Conservation (phyloP, 345 rosid species). For the Camelina neglecta region DNA sequence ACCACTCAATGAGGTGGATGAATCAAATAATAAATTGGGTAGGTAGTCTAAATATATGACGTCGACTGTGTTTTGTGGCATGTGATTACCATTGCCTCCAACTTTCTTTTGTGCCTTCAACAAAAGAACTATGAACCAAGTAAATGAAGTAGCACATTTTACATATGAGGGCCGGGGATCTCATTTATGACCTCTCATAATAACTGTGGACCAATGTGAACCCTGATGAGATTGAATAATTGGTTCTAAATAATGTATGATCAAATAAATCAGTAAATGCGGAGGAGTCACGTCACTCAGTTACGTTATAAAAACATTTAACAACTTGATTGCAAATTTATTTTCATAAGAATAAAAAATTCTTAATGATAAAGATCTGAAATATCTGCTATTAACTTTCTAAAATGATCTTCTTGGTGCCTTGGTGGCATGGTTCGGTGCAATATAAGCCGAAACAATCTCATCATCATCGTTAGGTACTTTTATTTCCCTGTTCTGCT, state of each 20-base stretch:
- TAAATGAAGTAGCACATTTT: slow-evolving; percentile 18
- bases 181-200: neutral
- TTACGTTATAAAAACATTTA: neutral
- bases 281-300: neutral
- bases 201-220: slow-evolving; percentile 30
- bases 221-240: neutral
- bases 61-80: neutral
- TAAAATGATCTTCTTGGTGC: neutral
- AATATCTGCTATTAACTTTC: neutral
- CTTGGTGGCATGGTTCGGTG: neutral
- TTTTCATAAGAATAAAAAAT: neutral
- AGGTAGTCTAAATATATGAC: too few species aligned
- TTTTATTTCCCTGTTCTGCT: neutral
- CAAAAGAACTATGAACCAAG: slow-evolving; percentile 5
- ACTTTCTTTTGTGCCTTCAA: neutral
- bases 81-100: neutral
- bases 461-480: neutral
- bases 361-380: neutral
- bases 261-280: slow-evolving; percentile 3
- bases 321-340: neutral
- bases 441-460: neutral
- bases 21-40: neutral
- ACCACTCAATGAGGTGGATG: slow-evolving; percentile 28
- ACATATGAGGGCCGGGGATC: neutral
- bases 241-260: neutral